Base-by-base conservation (phyloP, 2,329 filamentous ascomycete species). In the Colletotrichum acutatum region DNA sequence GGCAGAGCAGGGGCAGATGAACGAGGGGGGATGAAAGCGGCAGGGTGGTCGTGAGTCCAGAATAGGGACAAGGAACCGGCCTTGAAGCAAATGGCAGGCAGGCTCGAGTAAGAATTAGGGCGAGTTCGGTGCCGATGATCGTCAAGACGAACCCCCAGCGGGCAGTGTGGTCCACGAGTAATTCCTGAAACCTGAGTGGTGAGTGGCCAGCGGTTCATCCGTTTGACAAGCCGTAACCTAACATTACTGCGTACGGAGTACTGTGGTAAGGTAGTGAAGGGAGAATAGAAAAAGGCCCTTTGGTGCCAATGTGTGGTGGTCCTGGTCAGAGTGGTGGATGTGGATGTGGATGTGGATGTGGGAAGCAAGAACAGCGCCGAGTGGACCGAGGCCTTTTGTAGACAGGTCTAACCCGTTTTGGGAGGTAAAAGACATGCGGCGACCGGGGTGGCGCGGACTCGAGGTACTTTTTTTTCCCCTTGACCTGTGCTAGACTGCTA, bases 381-480 rank as follows among this genome's bases (percentile, higher is more conserved):
- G 70, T 69, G 72, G 63, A 53, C 69, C 72, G 58, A 74, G 72
- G 63, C 72, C 72, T 77, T 76, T 74, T 75, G 75, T 76, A 74
- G 66, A 76, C 70, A 71, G 32, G 32, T 64, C 71, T 73, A 69
- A 74, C 75, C 78, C 74, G 77, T 78, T 77, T 78, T 57, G 79
- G 79, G 76, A 80, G 79, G 79, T 80, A 78, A 77, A 74, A 62
- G 67, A 60, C 24, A 56, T 28, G 54, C 59, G 77, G 69, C 69
- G 68, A 65, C 66, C 42, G 60, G 70, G 70, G 56, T 70, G 66
- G 70, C 60, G 70, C 73, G 68, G 72, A 66, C 61, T 66, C 30
- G 16, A 61, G 52, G 66, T 72, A 70, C 66, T 71, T 66, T 74
- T 72, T 67, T 32, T 14, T 7, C 19, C 42, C 42, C 37, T 49